These are phyloP conservation scores for Penicillium rolfsii DNA, from an alignment of 2,329 filamentous ascomycete genomes.

Conservation along the genomic window DNA sequence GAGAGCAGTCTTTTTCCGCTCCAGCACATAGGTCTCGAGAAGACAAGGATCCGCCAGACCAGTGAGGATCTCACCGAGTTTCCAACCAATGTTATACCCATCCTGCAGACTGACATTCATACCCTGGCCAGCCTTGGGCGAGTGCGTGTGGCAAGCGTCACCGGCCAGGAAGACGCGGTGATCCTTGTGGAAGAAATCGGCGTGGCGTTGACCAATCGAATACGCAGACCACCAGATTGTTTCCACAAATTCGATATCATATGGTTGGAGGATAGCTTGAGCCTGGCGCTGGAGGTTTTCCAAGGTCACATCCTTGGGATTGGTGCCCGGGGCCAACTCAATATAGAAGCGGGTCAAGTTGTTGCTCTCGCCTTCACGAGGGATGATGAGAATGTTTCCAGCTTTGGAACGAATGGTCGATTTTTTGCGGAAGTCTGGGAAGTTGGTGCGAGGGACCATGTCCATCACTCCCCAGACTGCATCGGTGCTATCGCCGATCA, in stretches of 20 bases:
- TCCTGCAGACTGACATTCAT: slow-evolving; percentile 61
- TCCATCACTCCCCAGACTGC: slow-evolving; percentile 63
- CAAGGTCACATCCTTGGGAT: slow-evolving; percentile 56
- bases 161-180: slow-evolving; percentile 70
- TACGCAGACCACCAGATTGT: slow-evolving; percentile 73
- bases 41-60: slow-evolving; percentile 49
- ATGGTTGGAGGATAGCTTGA: slow-evolving; percentile 58
- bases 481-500: slow-evolving; percentile 63
- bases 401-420: slow-evolving; percentile 51
- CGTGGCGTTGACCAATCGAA: slow-evolving; percentile 71
- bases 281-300: slow-evolving; percentile 59
- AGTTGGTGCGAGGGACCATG: slow-evolving; percentile 53
- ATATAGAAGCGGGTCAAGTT: slow-evolving; percentile 66
- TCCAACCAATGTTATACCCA: slow-evolving; percentile 64
- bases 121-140: slow-evolving; percentile 70
- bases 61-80: slow-evolving; percentile 56
- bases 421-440: slow-evolving; percentile 57
- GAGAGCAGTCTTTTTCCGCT: slow-evolving; percentile 56
- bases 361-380: slow-evolving; percentile 57
- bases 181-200: slow-evolving; percentile 68
- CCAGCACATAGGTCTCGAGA: slow-evolving; percentile 58
- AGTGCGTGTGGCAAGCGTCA: slow-evolving; percentile 71
- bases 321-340: slow-evolving; percentile 56
- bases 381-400: slow-evolving; percentile 56
- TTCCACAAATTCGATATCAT: slow-evolving; percentile 57